phyloP scores from a whole-genome alignment of 129 eudicot species.

The Arctium lappa region DNA sequence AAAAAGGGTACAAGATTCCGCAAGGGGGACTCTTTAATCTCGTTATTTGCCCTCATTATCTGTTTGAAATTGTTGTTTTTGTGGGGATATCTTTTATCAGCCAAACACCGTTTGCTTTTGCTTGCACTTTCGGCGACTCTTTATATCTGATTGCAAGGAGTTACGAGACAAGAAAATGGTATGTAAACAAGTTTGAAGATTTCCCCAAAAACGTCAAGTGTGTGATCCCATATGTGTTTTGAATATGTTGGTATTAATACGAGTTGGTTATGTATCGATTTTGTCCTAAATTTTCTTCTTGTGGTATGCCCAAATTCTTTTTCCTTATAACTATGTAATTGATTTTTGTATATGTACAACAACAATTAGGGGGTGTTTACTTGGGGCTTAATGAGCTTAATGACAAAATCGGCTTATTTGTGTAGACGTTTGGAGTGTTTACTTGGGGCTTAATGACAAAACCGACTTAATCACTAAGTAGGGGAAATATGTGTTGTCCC shows the following conservation, averaged over 20 bases:
- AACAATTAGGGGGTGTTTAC: too few relatives aligned
- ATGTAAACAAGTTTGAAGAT: conserved; percentile 50
- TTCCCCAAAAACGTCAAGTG: conserved; percentile 51
- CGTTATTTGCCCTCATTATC: conserved; percentile 74
- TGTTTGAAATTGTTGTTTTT: conserved; percentile 49
- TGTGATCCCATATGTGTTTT: conserved; percentile 50
- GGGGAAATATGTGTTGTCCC: too few relatives aligned
- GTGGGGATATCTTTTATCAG: conserved; percentile 48
- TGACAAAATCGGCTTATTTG: too few relatives aligned
- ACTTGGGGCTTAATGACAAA: too few relatives aligned
- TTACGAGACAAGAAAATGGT: conserved; percentile 62
- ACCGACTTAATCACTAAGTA: too few relatives aligned
- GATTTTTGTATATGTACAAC: too few relatives aligned
- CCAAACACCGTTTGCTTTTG: conserved; percentile 45
- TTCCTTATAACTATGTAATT: too few relatives aligned
- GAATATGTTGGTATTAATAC: not conserved
- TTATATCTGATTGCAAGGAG: conserved; percentile 59
- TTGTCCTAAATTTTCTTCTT: too few relatives aligned
- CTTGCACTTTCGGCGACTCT: conserved; percentile 30
- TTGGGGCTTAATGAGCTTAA: too few relatives aligned
- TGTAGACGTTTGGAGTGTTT: too few relatives aligned
- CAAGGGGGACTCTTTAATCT: conserved; percentile 50
- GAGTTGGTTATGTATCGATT: not conserved
- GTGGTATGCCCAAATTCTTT: too few relatives aligned
- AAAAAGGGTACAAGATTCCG: conserved; percentile 58